These are phyloP conservation scores for Komagataella pseudopastoris DNA, from an alignment of 805 yeast species.

Conservation along the genomic window DNA sequence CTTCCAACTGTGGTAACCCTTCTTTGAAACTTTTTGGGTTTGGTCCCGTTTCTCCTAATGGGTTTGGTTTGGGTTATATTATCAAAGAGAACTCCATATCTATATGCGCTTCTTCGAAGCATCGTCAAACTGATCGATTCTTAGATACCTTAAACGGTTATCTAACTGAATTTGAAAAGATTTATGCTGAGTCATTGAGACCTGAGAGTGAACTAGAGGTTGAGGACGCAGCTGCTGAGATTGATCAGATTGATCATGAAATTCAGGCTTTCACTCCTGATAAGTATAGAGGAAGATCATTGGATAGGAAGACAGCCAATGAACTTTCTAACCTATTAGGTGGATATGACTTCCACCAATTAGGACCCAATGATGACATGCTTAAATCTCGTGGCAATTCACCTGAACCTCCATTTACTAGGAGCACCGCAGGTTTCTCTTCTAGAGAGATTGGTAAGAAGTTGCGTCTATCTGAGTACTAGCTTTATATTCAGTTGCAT, in stretches of 20 bases:
- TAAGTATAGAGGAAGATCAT: slow-evolving; percentile 11
- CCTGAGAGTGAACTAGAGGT: slow-evolving; percentile 3
- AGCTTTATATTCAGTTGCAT: neutral
- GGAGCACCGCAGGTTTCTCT: slow-evolving; percentile 12
- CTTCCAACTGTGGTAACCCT: slow-evolving; percentile 89
- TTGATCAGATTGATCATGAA: neutral
- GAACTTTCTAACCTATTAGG: slow-evolving; percentile 38
- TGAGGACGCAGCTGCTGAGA: slow-evolving; percentile 1
- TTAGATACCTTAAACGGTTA: slow-evolving; percentile 54
- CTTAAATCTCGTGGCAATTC: slow-evolving; percentile 45
- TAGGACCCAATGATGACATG: slow-evolving; percentile 47
- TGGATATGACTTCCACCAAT: slow-evolving; percentile 80
- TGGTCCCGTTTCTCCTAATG: slow-evolving; percentile 83
- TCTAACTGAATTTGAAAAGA: slow-evolving; percentile 42
- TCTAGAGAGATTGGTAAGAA: slow-evolving; percentile 49
- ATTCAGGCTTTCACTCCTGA: slow-evolving; percentile 2
- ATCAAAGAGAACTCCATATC: slow-evolving; percentile 70
- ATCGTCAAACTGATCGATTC: slow-evolving; percentile 75
- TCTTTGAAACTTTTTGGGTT: slow-evolving; percentile 79
- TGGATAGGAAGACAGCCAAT: slow-evolving; percentile 5
- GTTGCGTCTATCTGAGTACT: slow-evolving; percentile 50
- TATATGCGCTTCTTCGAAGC: slow-evolving; percentile 76
- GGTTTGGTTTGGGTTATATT: slow-evolving; percentile 88
- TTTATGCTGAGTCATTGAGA: slow-evolving; percentile 21
- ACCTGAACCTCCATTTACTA: slow-evolving; percentile 33